phyloP scores from a whole-genome alignment of 2,329 filamentous ascomycete genomes.

The Spiromastix sp. region DNA sequence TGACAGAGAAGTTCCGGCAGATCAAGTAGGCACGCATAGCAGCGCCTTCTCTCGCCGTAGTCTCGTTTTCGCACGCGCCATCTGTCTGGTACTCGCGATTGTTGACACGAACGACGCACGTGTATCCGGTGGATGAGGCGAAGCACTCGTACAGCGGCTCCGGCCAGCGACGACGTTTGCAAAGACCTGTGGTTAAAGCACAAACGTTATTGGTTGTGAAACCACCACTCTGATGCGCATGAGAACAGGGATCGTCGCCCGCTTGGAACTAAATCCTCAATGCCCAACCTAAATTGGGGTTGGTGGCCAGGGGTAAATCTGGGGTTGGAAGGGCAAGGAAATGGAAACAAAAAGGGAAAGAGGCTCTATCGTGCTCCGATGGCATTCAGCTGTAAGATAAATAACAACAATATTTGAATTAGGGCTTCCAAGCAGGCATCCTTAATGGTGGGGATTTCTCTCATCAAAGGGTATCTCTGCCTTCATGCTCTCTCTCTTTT shows the following conservation, averaged over 20 bases:
- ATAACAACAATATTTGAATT: too few species aligned
- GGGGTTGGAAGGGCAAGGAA: conserved; percentile 2
- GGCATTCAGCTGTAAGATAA: too few species aligned
- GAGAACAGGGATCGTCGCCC: too few species aligned
- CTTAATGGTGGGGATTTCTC: too few species aligned
- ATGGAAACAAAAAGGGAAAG: conserved; percentile 4
- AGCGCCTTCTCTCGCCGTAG: conserved; percentile 80
- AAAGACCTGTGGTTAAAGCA: conserved; percentile 56
- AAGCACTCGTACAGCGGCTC: conserved; percentile 83
- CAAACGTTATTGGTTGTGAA: conserved; percentile 28
- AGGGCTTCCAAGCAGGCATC: too few species aligned
- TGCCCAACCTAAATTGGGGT: too few species aligned
- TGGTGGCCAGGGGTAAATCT: background rate
- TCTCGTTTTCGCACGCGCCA: conserved; percentile 68
- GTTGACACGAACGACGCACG: conserved; percentile 87
- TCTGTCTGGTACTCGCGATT: conserved; percentile 94
- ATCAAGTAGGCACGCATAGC: conserved; percentile 96
- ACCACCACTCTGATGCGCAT: too few species aligned
- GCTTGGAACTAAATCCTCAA: too few species aligned
- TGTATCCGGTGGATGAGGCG: conserved; percentile 63
- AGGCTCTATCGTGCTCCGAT: too few species aligned
- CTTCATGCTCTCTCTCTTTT: too few species aligned
- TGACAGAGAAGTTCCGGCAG: conserved; percentile 93
- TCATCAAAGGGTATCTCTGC: too few species aligned
- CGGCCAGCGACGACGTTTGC: conserved; percentile 86